A percentile compares a stretch with the other conserved stretches of the same genome.
Evolutionary conservation across 164 flowering plant species (phyloP).

Genomic region (Nymphaea thermarum): DNA sequence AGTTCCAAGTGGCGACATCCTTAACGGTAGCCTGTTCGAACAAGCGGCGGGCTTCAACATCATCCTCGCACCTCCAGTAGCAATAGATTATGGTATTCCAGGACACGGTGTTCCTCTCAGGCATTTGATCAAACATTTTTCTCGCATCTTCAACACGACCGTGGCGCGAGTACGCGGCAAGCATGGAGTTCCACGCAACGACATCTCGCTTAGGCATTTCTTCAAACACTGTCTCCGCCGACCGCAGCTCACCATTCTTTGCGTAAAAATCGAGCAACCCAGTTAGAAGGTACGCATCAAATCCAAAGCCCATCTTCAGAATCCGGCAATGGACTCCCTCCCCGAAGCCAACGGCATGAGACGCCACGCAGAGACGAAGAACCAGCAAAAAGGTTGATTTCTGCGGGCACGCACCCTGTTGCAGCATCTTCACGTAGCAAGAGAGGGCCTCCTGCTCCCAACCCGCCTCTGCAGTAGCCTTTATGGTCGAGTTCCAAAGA

Average conservation of each 20-base stretch:
- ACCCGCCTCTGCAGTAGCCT: conserved; percentile 10
- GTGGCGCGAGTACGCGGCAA: conserved; percentile 16
- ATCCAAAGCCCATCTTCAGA: conserved; percentile 21
- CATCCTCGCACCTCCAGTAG: conserved; percentile 23
- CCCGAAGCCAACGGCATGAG: conserved; percentile 11
- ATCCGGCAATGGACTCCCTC: conserved; percentile 21
- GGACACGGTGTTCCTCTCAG: conserved; percentile 14
- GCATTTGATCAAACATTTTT: conserved; percentile 27
- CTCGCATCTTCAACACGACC: conserved; percentile 16
- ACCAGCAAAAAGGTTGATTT: conserved; percentile 12
- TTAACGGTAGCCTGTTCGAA: conserved; percentile 24
- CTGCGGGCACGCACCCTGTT: conserved; percentile 11
- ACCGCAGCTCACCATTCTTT: conserved; percentile 21
- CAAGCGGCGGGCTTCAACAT: conserved; percentile 16
- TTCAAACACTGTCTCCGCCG: conserved; percentile 22
- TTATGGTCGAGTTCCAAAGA: conserved; percentile 21
- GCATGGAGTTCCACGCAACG: conserved; percentile 29
- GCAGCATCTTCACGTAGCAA: conserved; percentile 17
- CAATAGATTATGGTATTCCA: conserved; percentile 32
- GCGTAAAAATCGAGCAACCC: conserved; percentile 36
- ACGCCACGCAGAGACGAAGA: conserved; percentile 16
- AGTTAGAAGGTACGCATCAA: conserved; percentile 23
- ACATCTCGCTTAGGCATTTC: conserved; percentile 34
- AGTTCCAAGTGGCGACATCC: conserved; percentile 32
- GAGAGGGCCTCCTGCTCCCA: conserved; percentile 5